Evolutionary conservation across 2,329 filamentous ascomycete species (phyloP), one percentile per base, ranked within the genome.

Genomic region (Setomelanomma holmii): DNA sequence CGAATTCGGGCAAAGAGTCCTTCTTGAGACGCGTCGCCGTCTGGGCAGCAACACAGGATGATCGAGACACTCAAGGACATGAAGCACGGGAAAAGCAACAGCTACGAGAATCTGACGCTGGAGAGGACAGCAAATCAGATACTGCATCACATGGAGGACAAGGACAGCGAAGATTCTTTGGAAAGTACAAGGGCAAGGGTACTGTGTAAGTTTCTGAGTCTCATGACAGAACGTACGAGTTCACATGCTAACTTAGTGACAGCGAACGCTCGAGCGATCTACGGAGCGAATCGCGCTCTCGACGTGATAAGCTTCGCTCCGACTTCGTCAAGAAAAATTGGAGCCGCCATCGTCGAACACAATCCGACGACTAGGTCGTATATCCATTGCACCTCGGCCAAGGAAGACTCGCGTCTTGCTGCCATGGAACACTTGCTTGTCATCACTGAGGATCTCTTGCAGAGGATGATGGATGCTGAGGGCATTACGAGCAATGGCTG

Each of bases 321-420:
- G 43, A 67, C 65, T 55, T 71, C 67, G 33, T 67, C 66, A 53
- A 64, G 63, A 59, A 69, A 64, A 60, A 69, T 69, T 53, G 67
- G 58, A 45, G 71, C 69, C 56, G 69, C 68, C 51, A 71, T 73
- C 56, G 67, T 74, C 55, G 71, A 74, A 55, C 71, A 74, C 63
- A 70, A 68, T 60, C 66, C 65, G 36, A 64, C 56, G 44, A 69
- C 66, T 62, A 69, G 64, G 47, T 71, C 70, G 7, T 74, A 65
- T 49, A 58, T 73, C 6, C 71, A 74, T 52, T 73, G 70, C 49
- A 59, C 58, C 30, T 71, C 67, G 17, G 68, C 71, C 5, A 69
- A 69, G 19, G 71, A 74, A 46, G 49, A 61, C 30, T 65, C 68
- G 0, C 63, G 71, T 5, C 53, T 69, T 11, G 67, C 64, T 35